phyloP scores from a whole-genome alignment of 2,329 filamentous ascomycete species.

The Basipetospora chlamydospora region DNA sequence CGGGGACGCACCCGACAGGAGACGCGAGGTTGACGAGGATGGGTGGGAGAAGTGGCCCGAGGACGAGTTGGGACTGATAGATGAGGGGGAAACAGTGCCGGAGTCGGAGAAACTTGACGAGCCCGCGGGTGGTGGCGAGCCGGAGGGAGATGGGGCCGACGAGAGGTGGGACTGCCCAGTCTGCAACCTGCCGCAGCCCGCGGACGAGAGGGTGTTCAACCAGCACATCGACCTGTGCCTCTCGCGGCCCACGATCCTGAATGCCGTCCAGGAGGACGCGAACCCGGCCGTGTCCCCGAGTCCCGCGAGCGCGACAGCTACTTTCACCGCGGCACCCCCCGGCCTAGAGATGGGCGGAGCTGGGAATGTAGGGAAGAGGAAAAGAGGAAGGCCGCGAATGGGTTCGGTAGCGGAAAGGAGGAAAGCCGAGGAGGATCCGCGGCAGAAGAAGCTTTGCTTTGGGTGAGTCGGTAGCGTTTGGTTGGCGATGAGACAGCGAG shows the following conservation, averaged over 20 bases:
- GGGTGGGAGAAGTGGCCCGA: constrained; percentile 57
- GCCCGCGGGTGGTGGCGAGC: constrained; percentile 17
- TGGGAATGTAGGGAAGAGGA: constrained; percentile 18
- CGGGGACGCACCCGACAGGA: constrained; percentile 7
- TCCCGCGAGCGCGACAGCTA: constrained; percentile 14
- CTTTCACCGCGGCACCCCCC: neutral
- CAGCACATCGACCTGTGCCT: constrained; percentile 86
- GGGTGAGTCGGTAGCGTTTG: too few species aligned
- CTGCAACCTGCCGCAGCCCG: constrained; percentile 59
- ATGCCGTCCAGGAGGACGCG: constrained; percentile 48
- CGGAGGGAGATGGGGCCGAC: constrained; percentile 37
- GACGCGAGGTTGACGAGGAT: constrained; percentile 21
- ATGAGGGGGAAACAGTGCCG: constrained; percentile 9
- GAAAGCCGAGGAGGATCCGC: constrained; percentile 24
- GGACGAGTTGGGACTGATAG: constrained; percentile 46
- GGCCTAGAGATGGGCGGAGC: neutral
- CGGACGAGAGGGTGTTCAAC: constrained; percentile 70
- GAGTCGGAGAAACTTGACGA: neutral
- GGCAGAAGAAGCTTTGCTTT: constrained; percentile 39
- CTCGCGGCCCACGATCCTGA: constrained; percentile 71
- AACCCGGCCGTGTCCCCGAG: constrained; percentile 19
- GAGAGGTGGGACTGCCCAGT: constrained; percentile 71
- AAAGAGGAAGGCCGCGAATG: constrained; percentile 19
- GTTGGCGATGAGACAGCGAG: too few species aligned
- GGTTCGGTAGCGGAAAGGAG: constrained; percentile 15